Base-by-base conservation (phyloP, 192 early-diverging fungal genomes). In the Dimargaris verticillata region DNA sequence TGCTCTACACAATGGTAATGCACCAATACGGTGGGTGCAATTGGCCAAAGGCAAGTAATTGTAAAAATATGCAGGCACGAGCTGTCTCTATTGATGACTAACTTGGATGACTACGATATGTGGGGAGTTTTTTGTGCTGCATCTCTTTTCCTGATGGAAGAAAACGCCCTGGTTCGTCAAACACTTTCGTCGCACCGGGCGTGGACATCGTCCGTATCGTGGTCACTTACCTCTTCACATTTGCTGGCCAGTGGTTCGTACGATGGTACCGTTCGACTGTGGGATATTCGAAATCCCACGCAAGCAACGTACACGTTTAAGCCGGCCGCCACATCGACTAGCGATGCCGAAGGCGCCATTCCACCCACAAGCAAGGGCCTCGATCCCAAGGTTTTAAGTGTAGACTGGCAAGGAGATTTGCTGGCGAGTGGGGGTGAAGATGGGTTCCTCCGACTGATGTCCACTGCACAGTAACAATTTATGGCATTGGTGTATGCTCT, bases 251-350 rank as follows among this genome's bases (percentile, higher is more conserved):
- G 80, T 60, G 88, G 82, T 29, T 93, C 91, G 29, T 90, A 94
- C 65, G 95, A 98, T 70, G 74, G 80, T 44, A 77, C 86, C 7
- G 68, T 95, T 60, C 86, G 87, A 66, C 80, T 98, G 25, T 97
- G 93, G 93, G 95, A 98, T 70, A 85, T 96, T 25, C 83, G 95
- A 61, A 88, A 84, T 69, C 85, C 83, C 61, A 84, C 81, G 6
- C 17, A 18, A 38, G 80, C 89, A 33, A 66, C 94, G 63, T 93
- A 93, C 69, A 84, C 86, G 5, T 66, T 95, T 15, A 33, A 25
- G 2, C 47, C 47, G 4, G 47, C 47, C 20, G 12, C 47, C 12
- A 3, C 15, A 48, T 17, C 15, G 15, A 48, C 20, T 3, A 11
- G 11, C 3, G 47, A 48, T 38, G 33, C 3, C 33, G 33, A 38